These are phyloP conservation scores for Coemansia sp. DNA, from an alignment of 192 early-diverging fungal species.

Conservation along the genomic window DNA sequence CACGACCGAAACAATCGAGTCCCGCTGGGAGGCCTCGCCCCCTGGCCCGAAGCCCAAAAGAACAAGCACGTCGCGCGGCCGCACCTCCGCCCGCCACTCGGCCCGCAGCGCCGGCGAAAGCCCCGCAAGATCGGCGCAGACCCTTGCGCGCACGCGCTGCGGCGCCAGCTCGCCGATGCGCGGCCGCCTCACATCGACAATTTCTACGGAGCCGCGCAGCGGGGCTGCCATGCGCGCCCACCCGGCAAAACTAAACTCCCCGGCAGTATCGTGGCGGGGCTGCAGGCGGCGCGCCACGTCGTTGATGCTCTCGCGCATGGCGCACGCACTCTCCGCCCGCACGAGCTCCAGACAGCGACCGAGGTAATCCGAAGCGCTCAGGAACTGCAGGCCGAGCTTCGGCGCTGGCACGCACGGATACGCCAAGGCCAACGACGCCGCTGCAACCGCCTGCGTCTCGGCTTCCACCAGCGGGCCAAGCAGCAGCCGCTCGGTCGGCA, in stretches of 20 bases:
- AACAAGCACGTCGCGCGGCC: conserved; percentile 86
- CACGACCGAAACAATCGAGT: conserved; percentile 26
- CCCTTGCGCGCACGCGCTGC: conserved; percentile 54
- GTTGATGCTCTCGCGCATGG: conserved; percentile 82
- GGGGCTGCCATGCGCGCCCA: conserved; percentile 91
- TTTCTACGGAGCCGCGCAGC: conserved; percentile 56
- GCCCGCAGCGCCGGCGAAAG: conserved; percentile 61
- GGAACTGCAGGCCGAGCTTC: conserved; percentile 89
- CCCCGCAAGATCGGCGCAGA: conserved; percentile 74
- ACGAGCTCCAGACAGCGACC: conserved; percentile 79
- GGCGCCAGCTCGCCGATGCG: conserved; percentile 58
- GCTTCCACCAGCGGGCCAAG: conserved; percentile 70
- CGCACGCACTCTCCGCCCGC: conserved; percentile 75
- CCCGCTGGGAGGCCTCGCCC: background rate
- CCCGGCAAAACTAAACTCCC: conserved; percentile 81
- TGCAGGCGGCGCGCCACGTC: conserved; percentile 78
- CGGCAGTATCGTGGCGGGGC: conserved; percentile 61
- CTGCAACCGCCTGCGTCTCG: conserved; percentile 54
- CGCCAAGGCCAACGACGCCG: background rate
- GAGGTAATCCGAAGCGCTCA: conserved; percentile 89
- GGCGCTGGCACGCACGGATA: conserved; percentile 56
- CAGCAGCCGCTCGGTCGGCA: conserved; percentile 52
- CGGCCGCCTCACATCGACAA: conserved; percentile 62
- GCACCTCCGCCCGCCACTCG: conserved; percentile 83
- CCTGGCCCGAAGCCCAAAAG: conserved; percentile 60